Evolutionary conservation across 441 rosid genomes (phyloP).

Genomic region (Kokia cookei): DNA sequence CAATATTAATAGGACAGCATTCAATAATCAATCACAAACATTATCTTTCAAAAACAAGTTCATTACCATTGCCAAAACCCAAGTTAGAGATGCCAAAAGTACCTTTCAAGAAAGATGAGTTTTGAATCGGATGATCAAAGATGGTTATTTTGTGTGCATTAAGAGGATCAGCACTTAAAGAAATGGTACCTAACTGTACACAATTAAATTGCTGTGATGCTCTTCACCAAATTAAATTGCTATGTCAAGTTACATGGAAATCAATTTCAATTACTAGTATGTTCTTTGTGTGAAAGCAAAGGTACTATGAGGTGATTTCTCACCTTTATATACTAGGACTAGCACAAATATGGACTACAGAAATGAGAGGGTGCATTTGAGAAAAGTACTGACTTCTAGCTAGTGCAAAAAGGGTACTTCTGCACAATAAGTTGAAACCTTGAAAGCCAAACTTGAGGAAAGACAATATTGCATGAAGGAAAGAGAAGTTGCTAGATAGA

Average conservation of each 20-base stretch:
- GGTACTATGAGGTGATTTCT: neutral
- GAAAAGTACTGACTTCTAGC: constrained; percentile 1
- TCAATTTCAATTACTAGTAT: neutral
- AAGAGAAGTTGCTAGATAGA: neutral
- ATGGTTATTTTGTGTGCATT: neutral
- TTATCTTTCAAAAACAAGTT: neutral
- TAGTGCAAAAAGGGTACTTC: neutral
- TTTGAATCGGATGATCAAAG: neutral
- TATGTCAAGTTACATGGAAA: neutral
- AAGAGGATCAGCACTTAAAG: neutral
- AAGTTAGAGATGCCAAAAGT: neutral
- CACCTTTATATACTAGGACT: neutral
- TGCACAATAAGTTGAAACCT: neutral
- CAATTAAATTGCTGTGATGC: neutral
- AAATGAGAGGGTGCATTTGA: neutral
- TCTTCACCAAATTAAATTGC: neutral
- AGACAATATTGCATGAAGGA: neutral
- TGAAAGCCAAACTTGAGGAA: neutral
- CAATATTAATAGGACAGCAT: neutral
- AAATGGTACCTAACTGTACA: neutral
- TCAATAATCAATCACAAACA: neutral
- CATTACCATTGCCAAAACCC: neutral
- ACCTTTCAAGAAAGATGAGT: neutral
- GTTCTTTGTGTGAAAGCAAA: neutral
- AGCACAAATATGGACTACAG: neutral